These are phyloP conservation scores for Xerocomus nothofagi DNA, from an alignment of 1,284 basidiomycete genomes.

Conservation along the genomic window DNA sequence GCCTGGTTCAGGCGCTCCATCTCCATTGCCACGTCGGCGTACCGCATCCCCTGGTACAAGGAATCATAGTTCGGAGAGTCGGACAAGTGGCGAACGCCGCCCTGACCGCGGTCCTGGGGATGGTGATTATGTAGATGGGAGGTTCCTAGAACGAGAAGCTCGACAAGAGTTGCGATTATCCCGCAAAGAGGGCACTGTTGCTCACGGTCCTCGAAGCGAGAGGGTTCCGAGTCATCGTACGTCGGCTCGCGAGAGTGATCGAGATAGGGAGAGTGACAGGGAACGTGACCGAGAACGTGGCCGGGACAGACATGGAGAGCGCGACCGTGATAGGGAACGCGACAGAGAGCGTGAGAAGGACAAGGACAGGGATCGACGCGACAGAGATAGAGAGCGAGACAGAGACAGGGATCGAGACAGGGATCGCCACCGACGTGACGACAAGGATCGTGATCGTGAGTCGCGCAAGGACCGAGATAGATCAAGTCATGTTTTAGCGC, in stretches of 20 bases:
- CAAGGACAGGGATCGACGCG: conserved; percentile 41
- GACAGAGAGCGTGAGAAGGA: conserved; percentile 43
- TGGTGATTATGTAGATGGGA: conserved; percentile 49
- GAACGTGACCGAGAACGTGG: conserved; percentile 46
- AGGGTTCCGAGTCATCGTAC: conserved; percentile 41
- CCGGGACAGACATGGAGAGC: conserved; percentile 44
- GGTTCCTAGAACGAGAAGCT: conserved; percentile 46
- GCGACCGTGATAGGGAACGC: conserved; percentile 45
- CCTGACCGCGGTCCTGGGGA: conserved; percentile 50
- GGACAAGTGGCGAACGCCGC: conserved; percentile 64
- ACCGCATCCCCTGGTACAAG: conserved; percentile 68
- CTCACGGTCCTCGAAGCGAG: conserved; percentile 48
- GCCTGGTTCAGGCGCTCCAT: conserved; percentile 49
- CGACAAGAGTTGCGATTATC: conserved; percentile 46
- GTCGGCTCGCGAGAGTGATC: conserved; percentile 32
- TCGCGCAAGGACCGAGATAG: conserved; percentile 53
- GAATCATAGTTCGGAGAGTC: conserved; percentile 70
- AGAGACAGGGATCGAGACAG: conserved; percentile 38
- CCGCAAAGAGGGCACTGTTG: conserved; percentile 43
- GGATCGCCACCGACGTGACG: conserved; percentile 38
- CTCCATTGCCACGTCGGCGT: conserved; percentile 54
- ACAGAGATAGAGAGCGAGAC: conserved; percentile 45
- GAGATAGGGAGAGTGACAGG: conserved; percentile 49
- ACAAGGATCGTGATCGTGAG: conserved; percentile 43
- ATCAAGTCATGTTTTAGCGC: conserved; percentile 35